Evolutionary conservation across 2,329 filamentous ascomycete genomes (phyloP).

Genomic region (Neonectria faginata): DNA sequence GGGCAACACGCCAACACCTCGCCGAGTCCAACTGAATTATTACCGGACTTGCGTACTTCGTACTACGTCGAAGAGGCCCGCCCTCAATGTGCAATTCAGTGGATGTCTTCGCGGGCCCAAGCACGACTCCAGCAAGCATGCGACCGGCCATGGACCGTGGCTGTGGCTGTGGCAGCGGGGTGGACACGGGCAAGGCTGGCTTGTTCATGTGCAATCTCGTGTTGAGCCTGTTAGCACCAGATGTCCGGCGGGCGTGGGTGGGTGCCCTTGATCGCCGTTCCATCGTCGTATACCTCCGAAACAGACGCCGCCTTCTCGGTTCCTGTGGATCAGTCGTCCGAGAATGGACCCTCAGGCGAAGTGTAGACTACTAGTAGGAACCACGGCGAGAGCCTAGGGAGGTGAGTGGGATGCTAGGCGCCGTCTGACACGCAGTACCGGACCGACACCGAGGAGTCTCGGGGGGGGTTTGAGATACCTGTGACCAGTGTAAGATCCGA

Average conservation of each 20-base stretch:
- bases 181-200: conserved; percentile 12
- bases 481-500: background rate
- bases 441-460: background rate
- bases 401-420: conserved; percentile 6
- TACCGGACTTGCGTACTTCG: background rate
- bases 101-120: background rate
- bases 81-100: background rate
- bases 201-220: conserved; percentile 15
- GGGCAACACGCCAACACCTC: background rate
- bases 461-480: background rate
- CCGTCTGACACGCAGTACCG: background rate
- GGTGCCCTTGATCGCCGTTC: background rate
- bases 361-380: background rate
- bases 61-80: background rate
- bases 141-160: background rate
- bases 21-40: background rate
- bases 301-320: background rate
- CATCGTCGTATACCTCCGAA: conserved; percentile 2
- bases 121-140: conserved; percentile 11
- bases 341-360: conserved; percentile 9
- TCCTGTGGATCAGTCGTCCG: conserved; percentile 1
- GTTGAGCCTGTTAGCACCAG: conserved; percentile 15
- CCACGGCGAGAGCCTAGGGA: background rate
- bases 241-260: background rate
- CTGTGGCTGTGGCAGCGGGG: conserved; percentile 9